Percentiles rank a stretch among this genome's conserved stretches.
phyloP scores from a whole-genome alignment of 768 basidiomycete species.

The Calocybe gangraenosa region DNA sequence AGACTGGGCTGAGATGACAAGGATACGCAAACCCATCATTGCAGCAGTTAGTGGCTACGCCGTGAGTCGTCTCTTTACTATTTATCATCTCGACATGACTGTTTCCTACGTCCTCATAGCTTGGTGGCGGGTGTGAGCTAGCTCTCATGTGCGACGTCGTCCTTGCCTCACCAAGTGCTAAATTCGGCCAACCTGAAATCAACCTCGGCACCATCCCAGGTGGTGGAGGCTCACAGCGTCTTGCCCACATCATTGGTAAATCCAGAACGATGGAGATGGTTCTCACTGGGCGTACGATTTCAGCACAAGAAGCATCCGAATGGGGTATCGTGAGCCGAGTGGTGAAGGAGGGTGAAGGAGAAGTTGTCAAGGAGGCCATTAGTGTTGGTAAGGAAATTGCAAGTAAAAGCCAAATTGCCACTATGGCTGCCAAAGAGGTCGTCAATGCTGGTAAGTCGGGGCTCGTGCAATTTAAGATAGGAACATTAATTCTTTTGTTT shows the following conservation, averaged over 20 bases:
- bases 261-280: conserved; percentile 93
- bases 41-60: conserved; percentile 96
- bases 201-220: conserved; percentile 94
- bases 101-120: conserved; percentile 39
- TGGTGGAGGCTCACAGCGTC: conserved; percentile 90
- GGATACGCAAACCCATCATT: conserved; percentile 87
- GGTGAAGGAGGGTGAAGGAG: conserved; percentile 68
- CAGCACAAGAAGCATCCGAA: conserved; percentile 74
- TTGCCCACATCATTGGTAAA: conserved; percentile 83
- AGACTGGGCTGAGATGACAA: conserved; percentile 73
- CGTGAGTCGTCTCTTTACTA: conserved; percentile 43
- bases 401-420: conserved; percentile 76
- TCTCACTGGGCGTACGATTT: conserved; percentile 79
- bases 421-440: conserved; percentile 88
- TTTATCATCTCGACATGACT: not conserved
- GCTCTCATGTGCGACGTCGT: conserved; percentile 97
- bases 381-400: conserved; percentile 75
- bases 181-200: conserved; percentile 96
- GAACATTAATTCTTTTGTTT: conserved; percentile 2
- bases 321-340: conserved; percentile 90
- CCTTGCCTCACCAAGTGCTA: conserved; percentile 83
- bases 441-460: conserved; percentile 72
- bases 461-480: not conserved
- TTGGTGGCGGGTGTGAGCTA: conserved; percentile 96
- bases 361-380: conserved; percentile 85